Conservation (phyloP, 768 basidiomycete species). For the Chalciporus pseudorubinellus region DNA sequence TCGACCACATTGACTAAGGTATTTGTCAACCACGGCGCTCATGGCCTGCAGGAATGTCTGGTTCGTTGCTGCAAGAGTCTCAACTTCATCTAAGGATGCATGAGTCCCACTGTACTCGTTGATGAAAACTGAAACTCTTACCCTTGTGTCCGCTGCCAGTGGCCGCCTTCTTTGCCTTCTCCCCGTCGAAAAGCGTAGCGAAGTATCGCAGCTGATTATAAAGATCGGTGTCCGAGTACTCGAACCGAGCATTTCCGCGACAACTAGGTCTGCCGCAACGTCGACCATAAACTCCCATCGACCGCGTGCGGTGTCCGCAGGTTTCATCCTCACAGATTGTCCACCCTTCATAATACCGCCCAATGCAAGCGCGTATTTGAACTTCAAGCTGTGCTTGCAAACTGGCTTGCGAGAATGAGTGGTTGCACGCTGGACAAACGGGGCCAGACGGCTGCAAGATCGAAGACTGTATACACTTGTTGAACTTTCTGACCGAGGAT, state of each 20-base stretch:
- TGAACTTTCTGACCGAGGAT: neutral
- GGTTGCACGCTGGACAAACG: constrained; percentile 66
- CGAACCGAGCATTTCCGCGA: constrained; percentile 7
- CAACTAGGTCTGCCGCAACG: constrained; percentile 58
- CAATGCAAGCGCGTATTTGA: constrained; percentile 76
- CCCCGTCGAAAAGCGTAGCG: constrained; percentile 69
- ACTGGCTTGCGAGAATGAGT: constrained; percentile 52
- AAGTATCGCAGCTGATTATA: constrained; percentile 92
- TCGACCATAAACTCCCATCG: constrained; percentile 90
- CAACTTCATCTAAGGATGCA: constrained; percentile 49
- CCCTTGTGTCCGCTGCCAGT: constrained; percentile 45
- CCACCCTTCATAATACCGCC: constrained; percentile 87
- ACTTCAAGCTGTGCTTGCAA: constrained; percentile 82
- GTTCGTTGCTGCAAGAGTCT: constrained; percentile 50
- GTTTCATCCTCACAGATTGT: constrained; percentile 82
- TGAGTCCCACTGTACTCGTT: neutral
- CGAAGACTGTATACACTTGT: constrained; percentile 49
- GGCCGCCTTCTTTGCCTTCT: constrained; percentile 55
- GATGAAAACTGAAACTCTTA: constrained; percentile 22
- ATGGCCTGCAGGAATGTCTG: constrained; percentile 49
- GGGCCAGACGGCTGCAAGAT: constrained; percentile 65
- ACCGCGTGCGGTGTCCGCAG: constrained; percentile 82
- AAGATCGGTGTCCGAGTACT: constrained; percentile 83
- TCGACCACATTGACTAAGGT: constrained; percentile 84
- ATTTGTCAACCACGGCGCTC: constrained; percentile 61